Percentiles rank a stretch among this genome's conserved stretches.
Conservation (phyloP, 2,329 filamentous ascomycete species). For the Xylaria multiplex region DNA sequence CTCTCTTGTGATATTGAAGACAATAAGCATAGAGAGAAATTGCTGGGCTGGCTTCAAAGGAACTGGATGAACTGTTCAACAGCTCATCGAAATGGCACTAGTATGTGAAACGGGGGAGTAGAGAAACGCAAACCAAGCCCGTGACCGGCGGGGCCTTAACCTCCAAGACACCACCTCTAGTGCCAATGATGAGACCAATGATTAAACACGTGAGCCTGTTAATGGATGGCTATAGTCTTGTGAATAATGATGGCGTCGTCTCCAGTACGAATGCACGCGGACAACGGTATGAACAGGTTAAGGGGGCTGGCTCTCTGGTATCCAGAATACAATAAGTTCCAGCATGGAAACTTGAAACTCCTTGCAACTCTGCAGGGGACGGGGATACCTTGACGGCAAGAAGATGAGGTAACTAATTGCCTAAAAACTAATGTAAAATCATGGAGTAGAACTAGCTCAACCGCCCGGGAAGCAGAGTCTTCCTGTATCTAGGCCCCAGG, state of each 20-base stretch:
- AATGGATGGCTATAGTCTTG: constrained; percentile 20
- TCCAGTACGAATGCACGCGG: constrained; percentile 6
- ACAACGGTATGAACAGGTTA: constrained; percentile 6
- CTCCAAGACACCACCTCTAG: constrained; percentile 6
- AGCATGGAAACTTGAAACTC: constrained; percentile 21
- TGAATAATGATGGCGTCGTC: constrained; percentile 23
- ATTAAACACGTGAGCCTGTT: constrained; percentile 30
- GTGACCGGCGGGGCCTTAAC: constrained; percentile 6
- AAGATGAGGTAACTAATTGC: constrained; percentile 9
- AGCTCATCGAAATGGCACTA: constrained; percentile 16
- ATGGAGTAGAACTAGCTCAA: constrained; percentile 24
- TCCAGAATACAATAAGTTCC: constrained; percentile 15
- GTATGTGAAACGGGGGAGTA: not conserved
- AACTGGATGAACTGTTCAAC: not conserved
- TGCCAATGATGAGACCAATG: constrained; percentile 14
- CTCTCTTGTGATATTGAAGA: not conserved
- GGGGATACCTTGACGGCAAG: constrained; percentile 17
- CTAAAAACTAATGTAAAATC: constrained; percentile 22
- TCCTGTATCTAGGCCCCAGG: constrained; percentile 23
- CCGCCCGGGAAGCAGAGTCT: constrained; percentile 22
- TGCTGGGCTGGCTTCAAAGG: not conserved
- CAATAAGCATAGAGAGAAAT: constrained; percentile 14
- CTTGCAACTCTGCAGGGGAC: constrained; percentile 13
- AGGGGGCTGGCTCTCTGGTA: constrained; percentile 25
- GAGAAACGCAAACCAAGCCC: constrained; percentile 17